Percentiles rank a stretch among this genome's conserved stretches.
Evolutionary conservation across 306 rosid genomes (phyloP).

Genomic region (Begonia fuchsioides): DNA sequence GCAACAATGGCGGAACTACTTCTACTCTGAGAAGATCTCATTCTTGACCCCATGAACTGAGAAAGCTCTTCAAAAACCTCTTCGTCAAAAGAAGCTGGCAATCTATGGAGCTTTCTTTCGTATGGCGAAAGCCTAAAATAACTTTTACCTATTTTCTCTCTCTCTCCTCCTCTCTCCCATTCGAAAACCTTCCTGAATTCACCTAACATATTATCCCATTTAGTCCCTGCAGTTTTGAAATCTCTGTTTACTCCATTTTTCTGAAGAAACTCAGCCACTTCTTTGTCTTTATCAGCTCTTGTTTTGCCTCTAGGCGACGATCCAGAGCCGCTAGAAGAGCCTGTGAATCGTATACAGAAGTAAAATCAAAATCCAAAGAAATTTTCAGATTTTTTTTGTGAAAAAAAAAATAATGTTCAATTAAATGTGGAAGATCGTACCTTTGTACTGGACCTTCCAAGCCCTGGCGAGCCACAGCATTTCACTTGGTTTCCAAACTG

Average conservation of each 20-base stretch:
- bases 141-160: constrained; percentile 62
- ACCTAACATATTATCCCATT: constrained; percentile 98
- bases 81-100: constrained; percentile 96
- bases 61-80: constrained; percentile 90
- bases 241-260: constrained; percentile 67
- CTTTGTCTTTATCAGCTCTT: constrained; percentile 79
- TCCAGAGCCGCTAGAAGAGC: neutral
- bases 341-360: neutral
- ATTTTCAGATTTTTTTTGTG: too few relatives aligned
- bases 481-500: constrained; percentile 95
- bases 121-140: constrained; percentile 92
- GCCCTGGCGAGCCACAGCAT: constrained; percentile 89
- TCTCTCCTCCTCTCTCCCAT: constrained; percentile 82
- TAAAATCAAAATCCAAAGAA: neutral
- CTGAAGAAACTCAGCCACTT: constrained; percentile 71
- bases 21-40: constrained; percentile 50
- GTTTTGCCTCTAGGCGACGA: constrained; percentile 42
- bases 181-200: constrained; percentile 91
- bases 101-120: constrained; percentile 78
- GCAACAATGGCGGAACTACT: constrained; percentile 17
- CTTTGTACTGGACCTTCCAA: constrained; percentile 71
- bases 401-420: too few relatives aligned
- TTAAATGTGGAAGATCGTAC: constrained; percentile 5
- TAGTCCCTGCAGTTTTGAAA: constrained; percentile 82
- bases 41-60: constrained; percentile 76